These are phyloP conservation scores for Trametes cingulata DNA, from an alignment of 768 basidiomycete species.

Conservation along the genomic window DNA sequence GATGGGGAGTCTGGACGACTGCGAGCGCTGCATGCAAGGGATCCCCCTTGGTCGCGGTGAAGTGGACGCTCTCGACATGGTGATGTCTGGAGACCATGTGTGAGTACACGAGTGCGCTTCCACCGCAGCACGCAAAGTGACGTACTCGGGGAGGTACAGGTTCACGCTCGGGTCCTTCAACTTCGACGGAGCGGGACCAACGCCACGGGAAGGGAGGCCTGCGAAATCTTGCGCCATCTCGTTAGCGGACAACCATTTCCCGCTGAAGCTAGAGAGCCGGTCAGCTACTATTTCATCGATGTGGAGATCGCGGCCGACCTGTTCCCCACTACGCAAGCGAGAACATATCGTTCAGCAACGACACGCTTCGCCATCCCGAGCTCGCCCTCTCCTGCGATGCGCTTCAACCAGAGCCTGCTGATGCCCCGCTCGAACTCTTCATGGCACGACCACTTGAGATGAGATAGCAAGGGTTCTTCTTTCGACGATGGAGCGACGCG, in stretches of 20 bases:
- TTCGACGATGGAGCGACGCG: slow-evolving; percentile 12
- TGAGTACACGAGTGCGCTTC: neutral
- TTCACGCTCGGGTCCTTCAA: slow-evolving; percentile 39
- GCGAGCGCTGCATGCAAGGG: slow-evolving; percentile 70
- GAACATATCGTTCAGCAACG: slow-evolving; percentile 62
- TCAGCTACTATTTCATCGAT: neutral
- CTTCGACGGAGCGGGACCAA: slow-evolving; percentile 16
- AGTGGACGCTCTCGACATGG: slow-evolving; percentile 75
- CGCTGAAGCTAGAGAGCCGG: slow-evolving; percentile 54
- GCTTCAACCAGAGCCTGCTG: slow-evolving; percentile 63
- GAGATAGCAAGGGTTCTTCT: slow-evolving; percentile 36
- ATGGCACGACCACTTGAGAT: slow-evolving; percentile 63
- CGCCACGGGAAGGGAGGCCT: slow-evolving; percentile 38
- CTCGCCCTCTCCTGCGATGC: slow-evolving; percentile 44
- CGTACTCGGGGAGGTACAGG: slow-evolving; percentile 68
- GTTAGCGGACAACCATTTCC: slow-evolving; percentile 63
- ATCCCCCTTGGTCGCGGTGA: slow-evolving; percentile 42
- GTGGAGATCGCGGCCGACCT: slow-evolving; percentile 44
- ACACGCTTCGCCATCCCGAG: slow-evolving; percentile 42
- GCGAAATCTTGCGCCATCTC: slow-evolving; percentile 75
- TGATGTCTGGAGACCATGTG: slow-evolving; percentile 54
- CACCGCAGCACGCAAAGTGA: neutral
- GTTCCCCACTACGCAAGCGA: slow-evolving; percentile 74
- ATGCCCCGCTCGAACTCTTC: slow-evolving; percentile 73
- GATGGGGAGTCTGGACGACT: slow-evolving; percentile 63